Conservation (phyloP, 495 filamentous ascomycete species). For the Trichoderma gamsii region DNA sequence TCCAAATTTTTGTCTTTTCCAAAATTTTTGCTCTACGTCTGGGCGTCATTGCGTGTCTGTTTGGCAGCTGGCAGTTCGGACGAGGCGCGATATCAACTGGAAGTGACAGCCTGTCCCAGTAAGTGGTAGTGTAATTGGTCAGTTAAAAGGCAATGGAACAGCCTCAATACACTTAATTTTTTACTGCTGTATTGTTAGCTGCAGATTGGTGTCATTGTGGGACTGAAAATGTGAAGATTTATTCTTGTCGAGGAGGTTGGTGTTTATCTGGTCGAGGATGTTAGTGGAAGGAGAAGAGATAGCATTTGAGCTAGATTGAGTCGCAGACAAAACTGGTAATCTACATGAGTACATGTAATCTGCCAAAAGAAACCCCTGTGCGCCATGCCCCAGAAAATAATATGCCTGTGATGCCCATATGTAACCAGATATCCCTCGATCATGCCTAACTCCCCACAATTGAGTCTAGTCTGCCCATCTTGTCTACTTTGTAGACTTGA, state of each 20-base stretch:
- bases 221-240: background rate
- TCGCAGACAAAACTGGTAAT: background rate
- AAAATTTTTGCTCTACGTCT: background rate
- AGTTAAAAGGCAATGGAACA: background rate
- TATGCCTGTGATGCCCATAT: background rate
- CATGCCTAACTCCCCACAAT: background rate
- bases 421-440: background rate
- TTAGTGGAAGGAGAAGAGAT: background rate
- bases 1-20: background rate
- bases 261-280: background rate
- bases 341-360: background rate
- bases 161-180: background rate
- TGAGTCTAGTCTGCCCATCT: background rate
- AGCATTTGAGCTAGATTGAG: background rate
- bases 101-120: background rate
- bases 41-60: background rate
- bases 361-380: background rate
- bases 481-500: background rate
- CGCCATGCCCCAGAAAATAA: background rate
- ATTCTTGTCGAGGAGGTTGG: background rate
- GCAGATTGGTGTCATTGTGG: background rate
- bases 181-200: background rate
- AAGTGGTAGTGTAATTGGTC: background rate
- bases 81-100: background rate
- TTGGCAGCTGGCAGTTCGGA: constrained; percentile 6